Base-by-base conservation (phyloP, 495 filamentous ascomycete species). In the Chaetomidium leptoderma region DNA sequence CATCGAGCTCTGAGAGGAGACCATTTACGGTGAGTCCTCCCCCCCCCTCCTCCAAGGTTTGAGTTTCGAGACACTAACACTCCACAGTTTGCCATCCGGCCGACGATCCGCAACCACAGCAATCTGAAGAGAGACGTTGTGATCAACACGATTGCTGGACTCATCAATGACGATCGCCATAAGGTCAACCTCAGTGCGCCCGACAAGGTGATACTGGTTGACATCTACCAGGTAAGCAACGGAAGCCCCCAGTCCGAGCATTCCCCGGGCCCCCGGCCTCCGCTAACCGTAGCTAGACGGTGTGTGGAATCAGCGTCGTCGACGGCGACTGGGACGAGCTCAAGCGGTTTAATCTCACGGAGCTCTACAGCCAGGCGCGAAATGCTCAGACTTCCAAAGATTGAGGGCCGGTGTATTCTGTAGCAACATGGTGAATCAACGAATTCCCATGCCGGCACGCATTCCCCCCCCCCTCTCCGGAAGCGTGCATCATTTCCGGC, bases 61-160 rank as follows among this genome's bases (percentile, higher is more conserved):
- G n/a, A n/a, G n/a, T 30, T 39, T 11, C 32, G 16, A 39, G 49
- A 24, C 9, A 42, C 49, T 55, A 14, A 35, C 52, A 21, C 37
- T 29, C 43, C 16, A 16, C 26, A 96, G 89, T 98, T 90, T 65
- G 93, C 93, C 21, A 97, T 99, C 58, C 88, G 92, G 8, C 88
- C 91, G 35, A 86, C 81, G 4, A 80, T 92, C 42, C 84, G 95
- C 54, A 87, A 90, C 66, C 88, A 96, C 64, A 84, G 78, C 45
- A 81, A 79, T 13, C 79, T 97, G 57, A 87, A 82, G 60, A 78
- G 93, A 43, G 84, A 90, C 57, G 66, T 69, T 5, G 74, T 97
- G 44, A 97, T 99, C 69, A 84, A 88, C 61, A 83, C 81, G 36
- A 80, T 97, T 29, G 93, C 93, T 3, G 59, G 55, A 0, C 66